A percentile compares a stretch with the other conserved stretches of the same genome.
Conservation (phyloP, 2,329 filamentous ascomycete genomes). For the Colletotrichum sp. region DNA sequence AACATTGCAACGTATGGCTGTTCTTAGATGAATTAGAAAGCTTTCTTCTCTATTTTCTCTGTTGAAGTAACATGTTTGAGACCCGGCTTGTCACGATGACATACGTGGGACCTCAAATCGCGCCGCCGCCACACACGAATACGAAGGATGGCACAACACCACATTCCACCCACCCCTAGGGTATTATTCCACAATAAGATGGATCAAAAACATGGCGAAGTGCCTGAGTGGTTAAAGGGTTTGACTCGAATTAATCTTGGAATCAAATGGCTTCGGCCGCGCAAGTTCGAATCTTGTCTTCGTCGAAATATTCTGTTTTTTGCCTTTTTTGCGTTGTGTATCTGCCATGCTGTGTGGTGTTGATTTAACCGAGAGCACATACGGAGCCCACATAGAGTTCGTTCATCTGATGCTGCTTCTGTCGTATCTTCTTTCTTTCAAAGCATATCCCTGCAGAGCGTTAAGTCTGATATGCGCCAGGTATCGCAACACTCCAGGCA, state of each 20-base stretch:
- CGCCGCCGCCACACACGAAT: not conserved
- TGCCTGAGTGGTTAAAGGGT: slow-evolving; percentile 9
- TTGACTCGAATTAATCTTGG: not conserved
- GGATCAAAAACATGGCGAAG: not conserved
- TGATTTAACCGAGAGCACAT: not conserved
- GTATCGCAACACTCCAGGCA: too few species aligned
- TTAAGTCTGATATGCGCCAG: too few species aligned
- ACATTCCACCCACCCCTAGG: not conserved
- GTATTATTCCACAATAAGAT: not conserved
- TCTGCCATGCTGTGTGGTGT: not conserved
- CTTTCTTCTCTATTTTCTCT: rapidly evolving
- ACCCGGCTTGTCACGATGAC: not conserved
- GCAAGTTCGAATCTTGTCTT: slow-evolving; percentile 19
- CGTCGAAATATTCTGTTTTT: not conserved
- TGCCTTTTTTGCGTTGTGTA: not conserved
- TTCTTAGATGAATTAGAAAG: too few species aligned
- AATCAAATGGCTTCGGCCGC: slow-evolving; percentile 17
- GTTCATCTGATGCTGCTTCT: not conserved
- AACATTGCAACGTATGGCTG: not conserved
- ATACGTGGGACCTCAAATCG: not conserved
- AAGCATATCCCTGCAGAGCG: not conserved
- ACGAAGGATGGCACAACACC: not conserved
- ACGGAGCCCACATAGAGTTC: rapidly evolving
- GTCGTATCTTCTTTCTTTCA: rapidly evolving
- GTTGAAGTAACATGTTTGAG: not conserved